Evolutionary conservation across 139 green algal genomes (phyloP), one percentile per base, ranked within the genome.

Genomic region (Chlorella sp.): DNA sequence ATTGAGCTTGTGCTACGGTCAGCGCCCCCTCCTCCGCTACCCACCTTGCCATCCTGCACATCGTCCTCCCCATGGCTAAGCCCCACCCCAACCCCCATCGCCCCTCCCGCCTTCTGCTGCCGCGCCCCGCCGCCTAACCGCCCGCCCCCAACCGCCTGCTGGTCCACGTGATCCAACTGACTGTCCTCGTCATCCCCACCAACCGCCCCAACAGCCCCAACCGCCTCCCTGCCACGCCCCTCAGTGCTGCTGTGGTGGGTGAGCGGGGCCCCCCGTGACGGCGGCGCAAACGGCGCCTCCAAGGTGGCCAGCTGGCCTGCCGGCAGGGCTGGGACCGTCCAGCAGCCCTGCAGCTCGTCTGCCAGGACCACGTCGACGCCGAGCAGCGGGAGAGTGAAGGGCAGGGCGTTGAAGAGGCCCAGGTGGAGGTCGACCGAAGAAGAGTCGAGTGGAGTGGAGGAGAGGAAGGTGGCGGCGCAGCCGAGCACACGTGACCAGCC

Each of bases 401-500:
- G 79, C 62, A 85, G 72, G 61, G 73, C 32, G 69, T 62, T 75
- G 35, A 61, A 49, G 32, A 85, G 72, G 1, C 42, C 75, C 3
- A 81, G 20, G 68, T 73, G 74, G 27, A 81, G 70, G 62, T 74
- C 49, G 34, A 75, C 70, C 1, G 63, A 35, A 29, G 59, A 20
- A 20, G 72, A 35, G 51, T 79, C 79, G 34, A 68, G 61, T 1
- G 31, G 27, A 31, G 35, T 55, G 42, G 10, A n/a, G 32, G 72
- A 60, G 3, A 35, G 49, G 71, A 81, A 81, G 72, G 74, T 72
- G 14, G 71, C 72, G 10, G 75, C 65, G 1, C 81, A 49, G 22
- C 50, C 62, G 0, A 85, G 1, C 30, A 72, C 71, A 50, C 71
- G 74, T 35, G 72, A 74, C 79, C 79, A 85, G 33, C 79, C 79